Evolutionary conservation across 805 yeast genomes (phyloP).

Genomic region (Cyberlindnera sargentensis): DNA sequence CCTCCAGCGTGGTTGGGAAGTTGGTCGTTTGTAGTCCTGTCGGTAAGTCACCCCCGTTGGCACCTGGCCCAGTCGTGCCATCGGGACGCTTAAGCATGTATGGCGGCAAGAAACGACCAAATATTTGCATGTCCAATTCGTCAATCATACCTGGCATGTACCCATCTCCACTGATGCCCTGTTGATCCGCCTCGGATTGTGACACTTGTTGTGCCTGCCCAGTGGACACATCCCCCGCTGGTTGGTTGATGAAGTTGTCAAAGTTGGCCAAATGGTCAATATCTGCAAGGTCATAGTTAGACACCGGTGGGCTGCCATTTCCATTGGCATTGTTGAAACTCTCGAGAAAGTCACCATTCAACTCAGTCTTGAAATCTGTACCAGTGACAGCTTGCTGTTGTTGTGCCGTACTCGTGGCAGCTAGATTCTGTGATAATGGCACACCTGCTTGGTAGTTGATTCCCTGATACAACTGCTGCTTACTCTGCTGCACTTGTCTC

Average conservation of each 20-base stretch:
- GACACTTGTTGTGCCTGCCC: no score
- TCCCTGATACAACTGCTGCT: conserved; percentile 8
- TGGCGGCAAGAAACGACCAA: conserved; percentile 80
- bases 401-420: background rate
- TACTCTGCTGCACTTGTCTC: conserved; percentile 8
- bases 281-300: conserved; percentile 16
- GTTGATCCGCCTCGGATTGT: background rate
- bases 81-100: conserved; percentile 50
- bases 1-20: conserved; percentile 18
- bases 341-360: background rate
- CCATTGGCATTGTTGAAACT: background rate
- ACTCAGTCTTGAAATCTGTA: no score
- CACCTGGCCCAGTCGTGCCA: conserved; percentile 22
- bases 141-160: conserved; percentile 83
- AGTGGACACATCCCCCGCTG: conserved; percentile 1
- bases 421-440: conserved; percentile 23
- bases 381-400: background rate
- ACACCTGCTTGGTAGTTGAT: conserved; percentile 8
- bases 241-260: conserved; percentile 24
- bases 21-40: conserved; percentile 20
- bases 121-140: conserved; percentile 74
- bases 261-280: conserved; percentile 25
- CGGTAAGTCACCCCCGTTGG: conserved; percentile 24
- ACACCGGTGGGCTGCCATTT: conserved; percentile 3
- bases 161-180: background rate